Evolutionary conservation across 352 stramenopile genomes (phyloP).

Genomic region (Globisporangium heterothallicum): DNA sequence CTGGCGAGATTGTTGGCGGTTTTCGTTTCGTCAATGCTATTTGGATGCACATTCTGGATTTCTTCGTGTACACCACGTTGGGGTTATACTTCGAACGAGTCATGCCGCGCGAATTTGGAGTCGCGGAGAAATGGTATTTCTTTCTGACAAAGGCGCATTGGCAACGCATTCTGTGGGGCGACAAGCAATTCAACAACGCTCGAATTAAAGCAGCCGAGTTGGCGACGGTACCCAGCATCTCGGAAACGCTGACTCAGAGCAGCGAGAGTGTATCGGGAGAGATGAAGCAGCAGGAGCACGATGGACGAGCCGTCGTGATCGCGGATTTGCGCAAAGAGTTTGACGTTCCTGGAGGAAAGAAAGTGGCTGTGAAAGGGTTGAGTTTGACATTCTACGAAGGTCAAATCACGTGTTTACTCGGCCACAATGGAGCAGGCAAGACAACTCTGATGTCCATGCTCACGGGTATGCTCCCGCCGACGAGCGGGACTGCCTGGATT

Average conservation of each 20-base stretch:
- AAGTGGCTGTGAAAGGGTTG: slow-evolving; percentile 86
- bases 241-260: not conserved
- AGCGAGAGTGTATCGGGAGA: slow-evolving; percentile 31
- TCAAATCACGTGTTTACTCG: slow-evolving; percentile 92
- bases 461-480: slow-evolving; percentile 60
- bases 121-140: slow-evolving; percentile 89
- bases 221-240: not conserved
- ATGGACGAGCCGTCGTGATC: slow-evolving; percentile 57
- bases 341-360: slow-evolving; percentile 43
- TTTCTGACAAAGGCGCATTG: slow-evolving; percentile 68
- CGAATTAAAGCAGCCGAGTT: not conserved
- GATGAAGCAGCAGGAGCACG: slow-evolving; percentile 45
- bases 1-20: slow-evolving; percentile 24
- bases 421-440: slow-evolving; percentile 95
- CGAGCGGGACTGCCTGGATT: slow-evolving; percentile 51
- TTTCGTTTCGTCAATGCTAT: slow-evolving; percentile 64
- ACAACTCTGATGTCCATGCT: slow-evolving; percentile 81
- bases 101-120: slow-evolving; percentile 91
- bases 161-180: slow-evolving; percentile 19
- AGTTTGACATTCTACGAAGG: slow-evolving; percentile 88
- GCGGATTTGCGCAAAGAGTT: slow-evolving; percentile 71
- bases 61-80: slow-evolving; percentile 79
- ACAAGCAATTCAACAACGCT: slow-evolving; percentile 30
- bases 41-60: slow-evolving; percentile 87
- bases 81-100: slow-evolving; percentile 90